Conservation (phyloP, 2,329 filamentous ascomycete species). For the Cercospora brassicicola region DNA sequence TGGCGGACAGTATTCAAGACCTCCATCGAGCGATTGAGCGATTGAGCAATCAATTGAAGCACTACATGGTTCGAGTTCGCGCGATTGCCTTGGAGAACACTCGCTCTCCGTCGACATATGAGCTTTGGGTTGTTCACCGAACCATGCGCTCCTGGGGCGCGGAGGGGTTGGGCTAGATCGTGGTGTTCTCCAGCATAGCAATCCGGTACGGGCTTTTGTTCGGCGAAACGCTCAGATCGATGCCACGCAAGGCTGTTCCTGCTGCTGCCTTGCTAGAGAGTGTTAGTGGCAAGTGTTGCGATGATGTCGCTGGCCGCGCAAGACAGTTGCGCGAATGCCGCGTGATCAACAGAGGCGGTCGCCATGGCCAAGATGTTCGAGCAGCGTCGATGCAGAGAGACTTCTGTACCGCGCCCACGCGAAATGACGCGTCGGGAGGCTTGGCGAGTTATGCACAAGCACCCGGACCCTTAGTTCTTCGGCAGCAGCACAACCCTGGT, state of each 20-base stretch:
- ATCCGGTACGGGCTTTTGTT: neutral
- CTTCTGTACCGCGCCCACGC: neutral
- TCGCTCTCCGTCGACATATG: neutral
- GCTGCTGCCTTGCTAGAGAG: slow-evolving; percentile 1
- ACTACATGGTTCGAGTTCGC: neutral
- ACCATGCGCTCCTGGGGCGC: neutral
- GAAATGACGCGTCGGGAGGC: slow-evolving; percentile 1
- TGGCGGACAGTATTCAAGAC: neutral
- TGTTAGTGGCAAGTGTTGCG: neutral
- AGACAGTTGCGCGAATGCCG: neutral
- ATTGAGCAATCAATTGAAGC: neutral
- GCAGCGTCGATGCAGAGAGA: neutral
- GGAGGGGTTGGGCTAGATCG: neutral
- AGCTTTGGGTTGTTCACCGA: neutral
- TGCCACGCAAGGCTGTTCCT: neutral
- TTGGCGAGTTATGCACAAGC: neutral
- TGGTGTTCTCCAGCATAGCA: neutral
- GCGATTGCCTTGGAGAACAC: neutral
- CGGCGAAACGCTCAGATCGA: neutral
- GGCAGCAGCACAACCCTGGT: neutral
- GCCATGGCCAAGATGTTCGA: neutral
- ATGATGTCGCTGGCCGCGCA: neutral
- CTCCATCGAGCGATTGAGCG: neutral
- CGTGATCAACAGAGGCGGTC: neutral
- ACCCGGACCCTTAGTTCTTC: neutral